Evolutionary conservation across 768 basidiomycete species (phyloP).

Genomic region (Dictyophora rubrovolvata): DNA sequence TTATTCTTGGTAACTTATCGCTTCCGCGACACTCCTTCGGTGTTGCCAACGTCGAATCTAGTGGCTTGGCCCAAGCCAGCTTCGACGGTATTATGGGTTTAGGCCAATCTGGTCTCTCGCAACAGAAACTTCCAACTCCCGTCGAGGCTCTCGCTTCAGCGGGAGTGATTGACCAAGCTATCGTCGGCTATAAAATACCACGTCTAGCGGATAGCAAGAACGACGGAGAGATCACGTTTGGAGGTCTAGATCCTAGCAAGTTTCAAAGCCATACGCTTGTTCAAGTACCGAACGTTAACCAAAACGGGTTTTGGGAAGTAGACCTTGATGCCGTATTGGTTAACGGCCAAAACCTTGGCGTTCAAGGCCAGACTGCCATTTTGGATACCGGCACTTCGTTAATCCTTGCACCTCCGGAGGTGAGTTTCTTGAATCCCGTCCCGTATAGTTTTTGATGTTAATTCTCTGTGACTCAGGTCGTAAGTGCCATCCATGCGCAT

Average conservation of each 20-base stretch:
- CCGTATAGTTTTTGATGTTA: neutral
- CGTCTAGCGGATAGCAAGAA: constrained; percentile 59
- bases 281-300: constrained; percentile 53
- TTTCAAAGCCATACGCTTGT: constrained; percentile 51
- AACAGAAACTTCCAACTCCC: constrained; percentile 56
- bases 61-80: constrained; percentile 39
- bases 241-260: constrained; percentile 61
- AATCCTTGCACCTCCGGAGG: constrained; percentile 17
- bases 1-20: constrained; percentile 51
- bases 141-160: constrained; percentile 55
- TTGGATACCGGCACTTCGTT: constrained; percentile 24
- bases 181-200: constrained; percentile 73
- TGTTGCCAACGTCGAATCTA: constrained; percentile 46
- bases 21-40: constrained; percentile 59
- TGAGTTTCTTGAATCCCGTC: neutral
- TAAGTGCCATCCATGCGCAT: constrained; percentile 39
- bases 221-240: constrained; percentile 78
- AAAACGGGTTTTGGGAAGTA: constrained; percentile 74
- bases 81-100: constrained; percentile 56
- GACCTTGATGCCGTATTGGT: constrained; percentile 48
- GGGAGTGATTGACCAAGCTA: constrained; percentile 49
- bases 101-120: constrained; percentile 63
- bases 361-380: constrained; percentile 21
- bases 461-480: constrained; percentile 29
- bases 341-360: constrained; percentile 30